These are phyloP conservation scores for Boletus rubropictus DNA, from an alignment of 768 basidiomycete genomes.

Conservation along the genomic window DNA sequence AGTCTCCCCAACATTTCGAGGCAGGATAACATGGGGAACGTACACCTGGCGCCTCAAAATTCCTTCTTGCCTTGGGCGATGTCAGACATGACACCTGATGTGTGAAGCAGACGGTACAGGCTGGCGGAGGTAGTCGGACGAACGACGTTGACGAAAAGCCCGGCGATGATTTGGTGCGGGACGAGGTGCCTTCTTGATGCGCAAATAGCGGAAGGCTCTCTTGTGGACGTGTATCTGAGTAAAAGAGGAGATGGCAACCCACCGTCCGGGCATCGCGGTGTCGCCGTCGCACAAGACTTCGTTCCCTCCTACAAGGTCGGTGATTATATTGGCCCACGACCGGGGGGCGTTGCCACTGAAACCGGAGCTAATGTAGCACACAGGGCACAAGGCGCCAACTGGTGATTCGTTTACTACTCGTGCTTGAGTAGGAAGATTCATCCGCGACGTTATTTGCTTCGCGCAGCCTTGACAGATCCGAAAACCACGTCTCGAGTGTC, in stretches of 20 bases:
- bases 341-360: background rate
- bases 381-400: constrained; percentile 42
- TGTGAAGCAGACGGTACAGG: background rate
- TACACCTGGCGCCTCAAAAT: background rate
- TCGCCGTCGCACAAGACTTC: constrained; percentile 45
- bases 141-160: background rate
- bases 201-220: background rate
- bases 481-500: background rate
- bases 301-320: constrained; percentile 48
- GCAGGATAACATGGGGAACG: background rate
- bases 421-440: background rate
- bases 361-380: constrained; percentile 13
- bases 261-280: constrained; percentile 44
- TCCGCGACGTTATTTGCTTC: background rate
- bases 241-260: constrained; percentile 39
- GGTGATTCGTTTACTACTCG: constrained; percentile 35
- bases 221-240: background rate
- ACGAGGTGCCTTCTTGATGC: background rate
- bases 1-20: background rate
- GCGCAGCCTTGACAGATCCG: background rate
- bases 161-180: background rate
- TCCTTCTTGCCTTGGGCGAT: background rate
- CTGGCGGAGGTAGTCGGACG: background rate
- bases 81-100: background rate
- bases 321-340: constrained; percentile 1